Conservation (phyloP, 495 filamentous ascomycete species). For the Tuber melanosporum region DNA sequence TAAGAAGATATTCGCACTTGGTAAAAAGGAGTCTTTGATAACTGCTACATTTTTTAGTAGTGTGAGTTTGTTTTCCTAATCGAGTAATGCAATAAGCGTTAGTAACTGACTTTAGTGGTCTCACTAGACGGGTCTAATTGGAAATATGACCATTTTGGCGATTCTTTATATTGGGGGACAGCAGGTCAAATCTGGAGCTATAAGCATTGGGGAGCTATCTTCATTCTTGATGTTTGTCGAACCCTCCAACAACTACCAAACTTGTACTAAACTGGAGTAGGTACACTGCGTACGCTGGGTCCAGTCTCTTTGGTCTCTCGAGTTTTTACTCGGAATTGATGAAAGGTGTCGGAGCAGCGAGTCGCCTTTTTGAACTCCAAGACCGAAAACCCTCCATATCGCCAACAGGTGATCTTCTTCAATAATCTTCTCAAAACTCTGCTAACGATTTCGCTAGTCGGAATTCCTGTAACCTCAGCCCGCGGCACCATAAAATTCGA, state of each 20-base stretch:
- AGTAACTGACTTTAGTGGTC: conserved; percentile 9
- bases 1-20: conserved; percentile 81
- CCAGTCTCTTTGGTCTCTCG: conserved; percentile 80
- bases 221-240: conserved; percentile 84
- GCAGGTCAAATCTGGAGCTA: conserved; percentile 77
- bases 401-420: conserved; percentile 51
- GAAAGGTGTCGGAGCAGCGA: conserved; percentile 96
- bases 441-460: conserved; percentile 46
- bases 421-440: neutral
- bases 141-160: conserved; percentile 92
- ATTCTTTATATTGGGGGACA: conserved; percentile 84
- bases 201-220: conserved; percentile 88
- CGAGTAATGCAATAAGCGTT: neutral
- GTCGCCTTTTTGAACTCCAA: conserved; percentile 89
- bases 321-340: conserved; percentile 97
- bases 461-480: conserved; percentile 67
- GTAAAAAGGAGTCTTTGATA: conserved; percentile 74
- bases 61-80: conserved; percentile 43
- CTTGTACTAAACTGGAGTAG: conserved; percentile 21
- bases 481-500: conserved; percentile 81
- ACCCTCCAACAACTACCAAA: neutral
- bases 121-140: conserved; percentile 68
- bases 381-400: conserved; percentile 83
- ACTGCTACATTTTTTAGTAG: conserved; percentile 85
- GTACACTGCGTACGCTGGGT: conserved; percentile 42